Percentiles rank a stretch among this genome's conserved stretches.
phyloP scores from a whole-genome alignment of 176 grass and related monocot species.

The Pontederia paniculata region DNA sequence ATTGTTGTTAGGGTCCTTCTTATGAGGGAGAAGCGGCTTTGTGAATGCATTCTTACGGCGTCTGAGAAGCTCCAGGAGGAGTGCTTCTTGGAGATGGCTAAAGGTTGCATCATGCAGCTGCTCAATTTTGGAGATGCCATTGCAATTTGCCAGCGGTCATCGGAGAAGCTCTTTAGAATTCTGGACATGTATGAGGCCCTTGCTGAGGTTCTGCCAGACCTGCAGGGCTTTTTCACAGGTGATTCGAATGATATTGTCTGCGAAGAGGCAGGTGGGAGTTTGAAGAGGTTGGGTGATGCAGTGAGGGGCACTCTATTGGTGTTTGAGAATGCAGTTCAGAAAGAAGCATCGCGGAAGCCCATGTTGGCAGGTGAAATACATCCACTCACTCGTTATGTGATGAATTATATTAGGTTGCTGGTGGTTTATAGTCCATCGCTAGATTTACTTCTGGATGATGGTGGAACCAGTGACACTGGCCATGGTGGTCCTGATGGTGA shows the following conservation, averaged over 20 bases:
- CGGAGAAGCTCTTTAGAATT: no score
- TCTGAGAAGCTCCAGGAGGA: not conserved
- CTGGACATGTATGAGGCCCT: no score
- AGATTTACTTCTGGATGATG: conserved; percentile 11
- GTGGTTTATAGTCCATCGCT: conserved; percentile 18
- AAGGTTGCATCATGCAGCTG: no score
- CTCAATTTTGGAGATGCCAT: no score
- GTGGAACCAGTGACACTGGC: not conserved
- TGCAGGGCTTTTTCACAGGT: no score
- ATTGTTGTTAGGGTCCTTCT: not conserved
- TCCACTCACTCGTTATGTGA: conserved; percentile 12
- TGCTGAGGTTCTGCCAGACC: no score
- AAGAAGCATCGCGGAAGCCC: conserved; percentile 16
- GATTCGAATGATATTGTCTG: no score
- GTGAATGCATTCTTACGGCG: not conserved
- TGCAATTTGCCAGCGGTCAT: no score
- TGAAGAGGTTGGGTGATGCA: no score
- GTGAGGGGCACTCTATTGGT: not conserved
- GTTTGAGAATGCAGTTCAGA: conserved; percentile 21
- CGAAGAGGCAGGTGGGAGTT: no score
- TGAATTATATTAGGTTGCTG: conserved; percentile 26
- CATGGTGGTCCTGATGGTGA: no score
- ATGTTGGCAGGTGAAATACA: conserved; percentile 12
- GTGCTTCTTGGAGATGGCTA: no score
- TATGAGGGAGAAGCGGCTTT: not conserved